Evolutionary conservation across 495 filamentous ascomycete genomes (phyloP).

Genomic region (Penicillium nucicola): DNA sequence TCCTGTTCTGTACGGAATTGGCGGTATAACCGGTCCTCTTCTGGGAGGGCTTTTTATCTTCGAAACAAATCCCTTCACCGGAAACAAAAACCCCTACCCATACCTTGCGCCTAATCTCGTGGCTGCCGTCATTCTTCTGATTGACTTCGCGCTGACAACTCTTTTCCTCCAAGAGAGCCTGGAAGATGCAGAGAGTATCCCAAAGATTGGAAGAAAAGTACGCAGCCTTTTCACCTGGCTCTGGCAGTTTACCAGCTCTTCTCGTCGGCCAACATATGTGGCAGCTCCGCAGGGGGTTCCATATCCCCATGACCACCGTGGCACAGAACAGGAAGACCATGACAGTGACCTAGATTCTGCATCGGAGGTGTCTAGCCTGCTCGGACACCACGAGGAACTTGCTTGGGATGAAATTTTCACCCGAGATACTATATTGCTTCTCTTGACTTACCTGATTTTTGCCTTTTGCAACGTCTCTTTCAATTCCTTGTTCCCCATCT

Average conservation of each 20-base stretch:
- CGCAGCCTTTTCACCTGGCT: constrained; percentile 63
- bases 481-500: constrained; percentile 90
- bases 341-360: constrained; percentile 44
- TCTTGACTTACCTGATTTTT: constrained; percentile 82
- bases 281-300: constrained; percentile 23
- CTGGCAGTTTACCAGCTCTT: constrained; percentile 68
- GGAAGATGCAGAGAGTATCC: constrained; percentile 64
- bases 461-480: constrained; percentile 86
- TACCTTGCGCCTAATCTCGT: constrained; percentile 84
- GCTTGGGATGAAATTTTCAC: constrained; percentile 58
- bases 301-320: constrained; percentile 19
- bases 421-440: constrained; percentile 74
- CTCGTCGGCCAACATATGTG: constrained; percentile 57
- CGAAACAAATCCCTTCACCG: constrained; percentile 50
- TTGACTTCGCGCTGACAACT: constrained; percentile 69
- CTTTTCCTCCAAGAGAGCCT: constrained; percentile 88
- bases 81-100: constrained; percentile 61
- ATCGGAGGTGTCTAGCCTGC: constrained; percentile 38
- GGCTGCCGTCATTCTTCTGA: constrained; percentile 62
- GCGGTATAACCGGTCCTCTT: constrained; percentile 87
- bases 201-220: constrained; percentile 56
- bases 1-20: constrained; percentile 88
- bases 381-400: constrained; percentile 35
- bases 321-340: constrained; percentile 30
- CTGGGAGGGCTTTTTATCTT: constrained; percentile 81